Base-by-base conservation (phyloP, 225 moss, liverwort and hornwort species). In the Pseudisothecium myosuroides region DNA sequence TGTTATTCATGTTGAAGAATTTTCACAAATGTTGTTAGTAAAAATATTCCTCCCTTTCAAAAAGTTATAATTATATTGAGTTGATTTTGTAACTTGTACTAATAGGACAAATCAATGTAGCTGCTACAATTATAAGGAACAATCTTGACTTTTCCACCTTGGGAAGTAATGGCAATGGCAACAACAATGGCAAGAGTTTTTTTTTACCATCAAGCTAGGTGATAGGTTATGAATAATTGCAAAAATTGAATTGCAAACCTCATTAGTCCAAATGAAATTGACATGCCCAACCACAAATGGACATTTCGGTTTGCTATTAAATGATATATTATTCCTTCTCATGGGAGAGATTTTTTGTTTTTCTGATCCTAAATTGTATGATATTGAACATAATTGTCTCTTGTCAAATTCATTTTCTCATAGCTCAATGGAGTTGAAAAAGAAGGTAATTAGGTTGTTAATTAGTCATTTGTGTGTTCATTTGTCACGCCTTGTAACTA, bases 261-360 rank as follows among this genome's bases (percentile, higher is more conserved):
- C 8, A 55, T 55, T 36, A 34, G 36, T 52, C 13, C 1, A 52
- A 76, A 22, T 76, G 36, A 19, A 4, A 75, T 31, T 29, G 7
- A 7, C 19, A 49, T 11, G 0, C 1, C 11, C 10, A 45, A 45
- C 17, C 1, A 31, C 49, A 11, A 31, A 11, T 47, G 4, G 31
- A 29, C 47, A 47, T 52, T 76, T 37, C 6, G 15, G 22, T 24
- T 6, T 23, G 8, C 14, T 14, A 56, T 37, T 14, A n/a, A 17
- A 79, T 62, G 36, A 50, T n/a, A n/a, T n/a, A n/a, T 26, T 49
- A 83, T 83, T 47, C 10, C 17, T 49, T 32, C 6, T 49, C 6
- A n/a, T n/a, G n/a, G n/a, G n/a, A n/a, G n/a, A n/a, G n/a, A n/a
- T n/a, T n/a, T n/a, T n/a, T n/a, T n/a, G n/a, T n/a, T n/a, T n/a